These are phyloP conservation scores for Paramecium biaurelia DNA, from an alignment of 73 alveolate species.

Conservation along the genomic window DNA sequence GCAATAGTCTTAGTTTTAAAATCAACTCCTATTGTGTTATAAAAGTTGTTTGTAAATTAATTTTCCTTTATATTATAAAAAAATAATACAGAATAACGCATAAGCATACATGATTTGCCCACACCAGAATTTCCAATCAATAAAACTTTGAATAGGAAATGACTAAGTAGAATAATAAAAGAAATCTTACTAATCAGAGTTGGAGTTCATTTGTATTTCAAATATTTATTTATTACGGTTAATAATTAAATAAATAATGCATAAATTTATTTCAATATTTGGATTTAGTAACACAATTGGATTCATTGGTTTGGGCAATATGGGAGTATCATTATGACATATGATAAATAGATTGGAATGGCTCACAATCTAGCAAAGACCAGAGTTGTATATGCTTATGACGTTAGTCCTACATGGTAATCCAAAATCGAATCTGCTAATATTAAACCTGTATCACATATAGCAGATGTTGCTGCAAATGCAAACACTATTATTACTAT, in stretches of 20 bases:
- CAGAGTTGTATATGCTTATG: slow-evolving; percentile 46
- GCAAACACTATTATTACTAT: slow-evolving; percentile 75
- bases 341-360: slow-evolving; percentile 56
- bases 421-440: slow-evolving; percentile 52
- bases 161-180: slow-evolving; percentile 31
- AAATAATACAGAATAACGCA: slow-evolving; percentile 63
- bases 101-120: slow-evolving; percentile 74
- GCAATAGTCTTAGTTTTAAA: slow-evolving; percentile 60
- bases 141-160: slow-evolving; percentile 76
- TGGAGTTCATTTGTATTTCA: background rate
- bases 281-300: slow-evolving; percentile 66
- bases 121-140: slow-evolving; percentile 83
- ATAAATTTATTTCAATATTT: background rate
- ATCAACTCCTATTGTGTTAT: slow-evolving; percentile 75
- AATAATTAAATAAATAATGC: slow-evolving; percentile 26
- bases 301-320: slow-evolving; percentile 80
- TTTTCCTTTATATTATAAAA: slow-evolving; percentile 48
- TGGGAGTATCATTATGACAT: slow-evolving; percentile 75
- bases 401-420: slow-evolving; percentile 70
- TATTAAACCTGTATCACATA: slow-evolving; percentile 52
- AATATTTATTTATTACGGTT: background rate
- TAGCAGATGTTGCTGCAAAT: slow-evolving; percentile 66
- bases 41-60: slow-evolving; percentile 65
- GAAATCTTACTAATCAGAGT: slow-evolving; percentile 29
- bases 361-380: slow-evolving; percentile 13